Conservation (phyloP, 2,329 filamentous ascomycete species). For the Fusarium siculi region DNA sequence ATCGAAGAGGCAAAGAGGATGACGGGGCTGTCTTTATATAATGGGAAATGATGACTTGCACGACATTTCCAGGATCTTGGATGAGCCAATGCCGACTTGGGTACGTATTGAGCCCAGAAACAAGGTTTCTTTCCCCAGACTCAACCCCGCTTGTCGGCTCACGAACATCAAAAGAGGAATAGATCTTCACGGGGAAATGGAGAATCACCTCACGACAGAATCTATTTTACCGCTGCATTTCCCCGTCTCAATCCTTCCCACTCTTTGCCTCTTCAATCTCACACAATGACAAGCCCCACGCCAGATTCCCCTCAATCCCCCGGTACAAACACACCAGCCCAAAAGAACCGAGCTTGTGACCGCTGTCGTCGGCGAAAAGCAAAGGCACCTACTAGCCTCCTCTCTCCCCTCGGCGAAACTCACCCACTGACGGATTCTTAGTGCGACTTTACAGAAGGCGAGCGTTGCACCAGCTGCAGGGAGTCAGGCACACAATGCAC, state of each 20-base stretch:
- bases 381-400: constrained; percentile 40
- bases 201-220: constrained; percentile 7
- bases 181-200: constrained; percentile 36
- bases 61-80: not conserved
- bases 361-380: constrained; percentile 52
- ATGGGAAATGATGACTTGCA: not conserved
- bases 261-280: not conserved
- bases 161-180: not conserved
- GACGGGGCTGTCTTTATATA: constrained; percentile 3
- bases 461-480: constrained; percentile 49
- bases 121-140: constrained; percentile 20
- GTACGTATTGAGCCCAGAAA: not conserved
- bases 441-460: constrained; percentile 44
- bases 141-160: constrained; percentile 5
- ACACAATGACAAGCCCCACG: constrained; percentile 28
- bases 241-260: constrained; percentile 12
- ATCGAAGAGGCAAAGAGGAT: not conserved
- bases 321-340: constrained; percentile 15
- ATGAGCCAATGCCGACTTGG: not conserved
- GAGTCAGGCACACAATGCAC: constrained; percentile 48
- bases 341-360: constrained; percentile 48
- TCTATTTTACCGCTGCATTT: constrained; percentile 36
- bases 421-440: constrained; percentile 10
- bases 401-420: constrained; percentile 15
- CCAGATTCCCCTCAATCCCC: constrained; percentile 32